Evolutionary conservation across 768 basidiomycete genomes (phyloP).

Genomic region (Infundibulicybe gibba): DNA sequence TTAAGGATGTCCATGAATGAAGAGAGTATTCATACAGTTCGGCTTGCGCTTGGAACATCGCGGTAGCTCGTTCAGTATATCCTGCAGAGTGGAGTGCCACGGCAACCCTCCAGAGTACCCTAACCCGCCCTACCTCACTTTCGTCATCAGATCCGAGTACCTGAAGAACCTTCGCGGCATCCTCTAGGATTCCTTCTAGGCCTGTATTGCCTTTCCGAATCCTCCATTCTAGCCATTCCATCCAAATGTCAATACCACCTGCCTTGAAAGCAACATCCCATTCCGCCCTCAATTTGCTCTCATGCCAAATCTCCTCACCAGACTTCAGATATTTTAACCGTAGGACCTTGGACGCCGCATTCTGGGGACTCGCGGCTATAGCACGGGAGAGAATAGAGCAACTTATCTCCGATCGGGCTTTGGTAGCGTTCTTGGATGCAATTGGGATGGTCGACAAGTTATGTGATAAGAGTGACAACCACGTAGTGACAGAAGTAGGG

Average conservation of each 20-base stretch:
- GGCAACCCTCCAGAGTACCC: conserved; percentile 71
- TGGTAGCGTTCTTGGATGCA: conserved; percentile 63
- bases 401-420: conserved; percentile 68
- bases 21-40: conserved; percentile 55
- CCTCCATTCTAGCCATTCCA: conserved; percentile 81
- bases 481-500: conserved; percentile 51
- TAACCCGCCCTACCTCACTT: conserved; percentile 50
- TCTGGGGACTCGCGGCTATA: conserved; percentile 48
- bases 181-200: conserved; percentile 49
- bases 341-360: conserved; percentile 44
- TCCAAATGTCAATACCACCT: conserved; percentile 58
- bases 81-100: conserved; percentile 65
- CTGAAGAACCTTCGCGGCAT: conserved; percentile 43
- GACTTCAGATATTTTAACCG: conserved; percentile 65
- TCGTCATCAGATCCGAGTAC: conserved; percentile 36
- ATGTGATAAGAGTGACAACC: conserved; percentile 63
- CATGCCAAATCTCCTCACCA: conserved; percentile 71
- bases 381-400: conserved; percentile 67
- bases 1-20: background rate
- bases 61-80: conserved; percentile 68
- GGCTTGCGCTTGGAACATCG: conserved; percentile 80
- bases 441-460: conserved; percentile 60
- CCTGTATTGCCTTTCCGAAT: conserved; percentile 45
- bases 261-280: conserved; percentile 67
- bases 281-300: conserved; percentile 48